Evolutionary conservation across 805 yeast genomes (phyloP), one percentile per base, ranked within the genome.

Genomic region (Sugiyamaella qingdaonensis): DNA sequence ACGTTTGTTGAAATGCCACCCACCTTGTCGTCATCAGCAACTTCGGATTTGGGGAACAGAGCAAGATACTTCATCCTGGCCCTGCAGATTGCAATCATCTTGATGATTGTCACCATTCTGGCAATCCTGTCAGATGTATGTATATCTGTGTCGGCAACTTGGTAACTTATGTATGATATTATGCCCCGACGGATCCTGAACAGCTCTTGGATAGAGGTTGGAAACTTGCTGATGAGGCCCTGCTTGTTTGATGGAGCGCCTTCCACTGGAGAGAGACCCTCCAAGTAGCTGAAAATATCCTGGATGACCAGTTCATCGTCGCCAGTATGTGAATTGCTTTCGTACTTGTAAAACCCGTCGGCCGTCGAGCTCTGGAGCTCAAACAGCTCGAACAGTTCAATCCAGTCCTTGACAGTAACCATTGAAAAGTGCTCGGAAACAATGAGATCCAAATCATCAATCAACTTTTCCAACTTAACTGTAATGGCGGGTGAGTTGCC

Each of bases 381-480:
- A 44, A 92, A 68, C 0, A 84, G 69, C 62, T 88, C 92, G 65
- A 80, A 86, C 2, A 85, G 79, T 52, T 78, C 77, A 49, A 88
- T 73, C 97, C 97, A 92, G 61, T 91, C 95, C 55, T 78, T 79
- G 10, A 81, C 67, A 10, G 81, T 76, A 33, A 85, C 77, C 10
- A 80, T 77, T 27, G 70, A 73, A 64, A 85, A 82, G 32, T 85
- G 73, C 2, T 78, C 77, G 1, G 78, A 72, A 27, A 87, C 76
- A 5, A 88, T 71, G 14, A 74, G 72, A 68, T 91, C 92, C 54
- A 91, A 67, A 45, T 78, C 77, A 51, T 77, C 78, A 19, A 88
- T 73, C 68, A 88, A 85, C 47, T 73, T 70, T 54, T 84, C 84
- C 54, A 89, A 77, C 43, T 51, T 54, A 10, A 49, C 33, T 33